These are phyloP conservation scores for Immersiporthe knoxdaviesiana DNA, from an alignment of 2,329 filamentous ascomycete species.

Conservation along the genomic window DNA sequence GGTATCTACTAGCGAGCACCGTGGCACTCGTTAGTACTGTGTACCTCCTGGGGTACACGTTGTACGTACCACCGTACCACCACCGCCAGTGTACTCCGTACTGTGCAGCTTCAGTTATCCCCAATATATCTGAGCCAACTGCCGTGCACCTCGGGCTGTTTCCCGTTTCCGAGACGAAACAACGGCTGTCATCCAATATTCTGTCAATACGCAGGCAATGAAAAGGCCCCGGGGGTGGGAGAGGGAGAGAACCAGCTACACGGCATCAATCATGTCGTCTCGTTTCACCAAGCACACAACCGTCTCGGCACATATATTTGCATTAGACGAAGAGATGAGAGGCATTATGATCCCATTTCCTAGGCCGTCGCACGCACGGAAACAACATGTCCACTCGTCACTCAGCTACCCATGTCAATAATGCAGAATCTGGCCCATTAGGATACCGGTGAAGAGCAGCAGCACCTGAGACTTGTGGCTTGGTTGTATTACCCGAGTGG, in stretches of 20 bases:
- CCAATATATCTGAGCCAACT: not conserved
- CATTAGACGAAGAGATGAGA: not conserved
- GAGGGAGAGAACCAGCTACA: not conserved
- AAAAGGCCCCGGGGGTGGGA: too few relatives aligned
- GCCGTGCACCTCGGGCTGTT: not conserved
- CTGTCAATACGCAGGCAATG: rapidly evolving
- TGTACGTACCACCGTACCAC: not conserved
- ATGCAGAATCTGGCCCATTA: not conserved
- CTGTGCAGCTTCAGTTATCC: not conserved
- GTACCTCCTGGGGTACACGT: not conserved
- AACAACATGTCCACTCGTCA: not conserved
- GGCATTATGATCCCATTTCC: too few relatives aligned
- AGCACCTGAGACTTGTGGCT: not conserved
- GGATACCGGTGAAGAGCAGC: not conserved
- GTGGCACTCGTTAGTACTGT: not conserved
- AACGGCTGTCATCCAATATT: not conserved
- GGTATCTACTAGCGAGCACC: not conserved
- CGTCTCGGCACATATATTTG: not conserved
- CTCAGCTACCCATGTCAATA: not conserved
- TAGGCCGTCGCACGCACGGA: not conserved
- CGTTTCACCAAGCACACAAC: not conserved
- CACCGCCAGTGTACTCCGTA: too few relatives aligned
- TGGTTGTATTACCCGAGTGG: not conserved
- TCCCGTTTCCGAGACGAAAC: not conserved
- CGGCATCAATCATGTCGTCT: not conserved